phyloP scores from a whole-genome alignment of 257 asterid species.

The Handroanthus guayacan region DNA sequence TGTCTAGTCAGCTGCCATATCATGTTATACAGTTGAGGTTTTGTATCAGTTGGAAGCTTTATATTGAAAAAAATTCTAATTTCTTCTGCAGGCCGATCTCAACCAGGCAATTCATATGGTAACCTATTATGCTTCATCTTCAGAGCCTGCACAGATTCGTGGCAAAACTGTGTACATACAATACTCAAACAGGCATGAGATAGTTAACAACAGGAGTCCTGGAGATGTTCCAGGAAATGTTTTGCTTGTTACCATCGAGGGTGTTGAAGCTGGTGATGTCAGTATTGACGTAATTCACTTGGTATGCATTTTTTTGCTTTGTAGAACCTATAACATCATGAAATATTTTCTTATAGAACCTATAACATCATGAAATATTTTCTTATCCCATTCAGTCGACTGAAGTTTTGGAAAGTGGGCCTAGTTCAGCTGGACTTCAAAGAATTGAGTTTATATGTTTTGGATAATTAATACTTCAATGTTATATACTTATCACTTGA shows the following conservation, averaged over 20 bases:
- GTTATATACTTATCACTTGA: neutral
- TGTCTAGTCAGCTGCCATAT: slow-evolving; percentile 6
- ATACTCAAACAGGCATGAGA: slow-evolving; percentile 86
- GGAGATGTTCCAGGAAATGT: slow-evolving; percentile 91
- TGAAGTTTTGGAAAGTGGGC: slow-evolving; percentile 1
- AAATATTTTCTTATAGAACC: slow-evolving; percentile 1
- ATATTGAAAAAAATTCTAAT: slow-evolving; percentile 9
- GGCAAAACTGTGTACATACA: slow-evolving; percentile 87
- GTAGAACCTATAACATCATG: neutral
- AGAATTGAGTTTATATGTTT: slow-evolving; percentile 5
- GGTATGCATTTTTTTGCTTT: slow-evolving; percentile 50
- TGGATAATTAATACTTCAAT: slow-evolving; percentile 5
- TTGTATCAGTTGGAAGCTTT: slow-evolving; percentile 3
- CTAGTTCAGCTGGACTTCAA: neutral
- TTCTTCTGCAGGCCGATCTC: slow-evolving; percentile 67
- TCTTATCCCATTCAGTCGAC: slow-evolving; percentile 1
- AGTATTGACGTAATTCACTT: slow-evolving; percentile 90
- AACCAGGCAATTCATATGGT: slow-evolving; percentile 91
- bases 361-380: slow-evolving; percentile 2
- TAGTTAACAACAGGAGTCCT: slow-evolving; percentile 80
- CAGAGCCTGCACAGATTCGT: slow-evolving; percentile 87
- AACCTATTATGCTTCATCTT: slow-evolving; percentile 74
- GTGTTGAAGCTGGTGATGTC: slow-evolving; percentile 86
- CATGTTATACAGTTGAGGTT: slow-evolving; percentile 24
- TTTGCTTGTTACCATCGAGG: slow-evolving; percentile 83